phyloP scores from a whole-genome alignment of 805 yeast genomes.

The Cyberlindnera maritima region DNA sequence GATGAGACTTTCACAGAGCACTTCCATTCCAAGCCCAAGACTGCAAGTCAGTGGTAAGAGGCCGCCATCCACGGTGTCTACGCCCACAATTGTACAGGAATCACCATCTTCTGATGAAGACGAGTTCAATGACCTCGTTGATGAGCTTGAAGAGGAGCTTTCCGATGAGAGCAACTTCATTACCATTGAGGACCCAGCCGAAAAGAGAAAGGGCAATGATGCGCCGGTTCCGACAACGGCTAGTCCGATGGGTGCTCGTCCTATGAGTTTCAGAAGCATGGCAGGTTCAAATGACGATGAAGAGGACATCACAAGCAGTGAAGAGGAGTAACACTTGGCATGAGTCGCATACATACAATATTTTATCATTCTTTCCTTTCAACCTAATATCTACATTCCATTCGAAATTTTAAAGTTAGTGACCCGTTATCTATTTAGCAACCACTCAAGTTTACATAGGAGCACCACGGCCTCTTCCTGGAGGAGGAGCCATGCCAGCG shows the following conservation, averaged over 20 bases:
- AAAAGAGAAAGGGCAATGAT: background rate
- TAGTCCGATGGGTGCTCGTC: constrained; percentile 11
- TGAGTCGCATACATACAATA: too few species aligned
- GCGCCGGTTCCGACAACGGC: constrained; percentile 1
- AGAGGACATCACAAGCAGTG: constrained; percentile 27
- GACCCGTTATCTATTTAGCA: too few species aligned
- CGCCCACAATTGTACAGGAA: constrained; percentile 16
- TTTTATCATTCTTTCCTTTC: too few species aligned
- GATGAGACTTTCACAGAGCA: constrained; percentile 2
- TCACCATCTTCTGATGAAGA: constrained; percentile 20
- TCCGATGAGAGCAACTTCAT: constrained; percentile 9
- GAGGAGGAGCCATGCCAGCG: constrained; percentile 47
- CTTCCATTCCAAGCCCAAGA: background rate
- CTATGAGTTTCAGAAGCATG: constrained; percentile 25
- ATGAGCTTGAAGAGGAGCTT: constrained; percentile 25
- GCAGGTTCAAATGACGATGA: constrained; percentile 23
- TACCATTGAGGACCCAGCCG: constrained; percentile 10
- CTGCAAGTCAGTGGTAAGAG: constrained; percentile 18
- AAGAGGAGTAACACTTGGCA: constrained; percentile 27
- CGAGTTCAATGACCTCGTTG: constrained; percentile 23
- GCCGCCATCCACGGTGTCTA: constrained; percentile 18
- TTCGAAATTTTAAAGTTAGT: too few species aligned
- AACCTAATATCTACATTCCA: too few species aligned
- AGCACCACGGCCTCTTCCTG: constrained; percentile 73
- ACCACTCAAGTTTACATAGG: constrained; percentile 32